Evolutionary conservation across 371 early-diverging fungal species (phyloP).

Genomic region (Basidiobolus heterosporus): DNA sequence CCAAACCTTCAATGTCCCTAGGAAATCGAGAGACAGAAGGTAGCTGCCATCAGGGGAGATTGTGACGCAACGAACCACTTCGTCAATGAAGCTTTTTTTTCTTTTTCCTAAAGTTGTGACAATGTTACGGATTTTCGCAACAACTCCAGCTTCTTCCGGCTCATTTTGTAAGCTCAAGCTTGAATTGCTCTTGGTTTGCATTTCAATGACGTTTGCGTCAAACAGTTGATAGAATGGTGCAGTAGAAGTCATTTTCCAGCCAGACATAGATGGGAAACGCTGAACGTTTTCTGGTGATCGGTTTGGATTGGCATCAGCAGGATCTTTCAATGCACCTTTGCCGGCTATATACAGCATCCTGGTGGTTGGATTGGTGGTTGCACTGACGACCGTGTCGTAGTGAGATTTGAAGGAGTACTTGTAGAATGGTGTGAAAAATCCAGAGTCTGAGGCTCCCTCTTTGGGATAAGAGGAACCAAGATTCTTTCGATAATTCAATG

Average conservation of each 20-base stretch:
- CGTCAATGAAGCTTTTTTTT: constrained; percentile 8
- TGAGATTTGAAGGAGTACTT: constrained; percentile 14
- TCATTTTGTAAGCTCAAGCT: background rate
- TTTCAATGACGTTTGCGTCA: constrained; percentile 7
- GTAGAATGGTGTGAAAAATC: constrained; percentile 16
- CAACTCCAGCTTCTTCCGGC: constrained; percentile 3
- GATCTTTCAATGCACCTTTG: constrained; percentile 1
- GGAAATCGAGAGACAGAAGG: constrained; percentile 14
- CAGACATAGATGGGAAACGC: constrained; percentile 4
- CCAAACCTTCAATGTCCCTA: constrained; percentile 18
- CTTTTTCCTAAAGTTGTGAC: constrained; percentile 13
- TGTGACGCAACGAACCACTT: constrained; percentile 10
- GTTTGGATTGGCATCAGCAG: no score
- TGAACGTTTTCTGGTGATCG: background rate
- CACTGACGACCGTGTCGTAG: constrained; percentile 17
- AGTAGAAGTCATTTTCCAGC: constrained; percentile 10
- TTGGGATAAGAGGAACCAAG: constrained; percentile 8
- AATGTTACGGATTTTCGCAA: constrained; percentile 7
- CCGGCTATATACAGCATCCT: constrained; percentile 19
- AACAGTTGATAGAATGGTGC: constrained; percentile 10
- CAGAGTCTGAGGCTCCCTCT: constrained; percentile 18
- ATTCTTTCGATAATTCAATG: constrained; percentile 6
- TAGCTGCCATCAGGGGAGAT: constrained; percentile 12
- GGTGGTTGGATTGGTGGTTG: constrained; percentile 10
- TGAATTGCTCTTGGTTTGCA: background rate